These are phyloP conservation scores for Phytophthora palmivora DNA, from an alignment of 352 stramenopile genomes.

Conservation along the genomic window DNA sequence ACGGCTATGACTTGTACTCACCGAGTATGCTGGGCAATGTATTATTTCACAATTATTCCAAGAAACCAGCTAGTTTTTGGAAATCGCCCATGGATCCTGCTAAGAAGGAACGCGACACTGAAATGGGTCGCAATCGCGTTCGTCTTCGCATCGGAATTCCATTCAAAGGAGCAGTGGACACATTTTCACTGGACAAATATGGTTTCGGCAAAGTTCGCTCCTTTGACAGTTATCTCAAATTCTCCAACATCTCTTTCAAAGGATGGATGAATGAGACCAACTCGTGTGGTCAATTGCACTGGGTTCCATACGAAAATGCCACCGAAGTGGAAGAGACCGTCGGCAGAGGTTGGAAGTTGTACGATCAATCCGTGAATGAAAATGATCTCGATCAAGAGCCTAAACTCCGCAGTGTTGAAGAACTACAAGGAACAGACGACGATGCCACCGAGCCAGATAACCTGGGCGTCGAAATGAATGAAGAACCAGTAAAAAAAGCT, in stretches of 20 bases:
- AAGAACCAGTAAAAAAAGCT: neutral
- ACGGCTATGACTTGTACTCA: conserved; percentile 76
- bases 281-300: conserved; percentile 68
- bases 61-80: conserved; percentile 64
- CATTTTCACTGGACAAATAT: conserved; percentile 58
- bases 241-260: conserved; percentile 58
- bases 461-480: conserved; percentile 14
- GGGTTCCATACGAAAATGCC: conserved; percentile 62
- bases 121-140: conserved; percentile 62
- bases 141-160: conserved; percentile 53
- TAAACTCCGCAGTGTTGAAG: neutral
- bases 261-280: too few relatives aligned
- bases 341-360: conserved; percentile 53
- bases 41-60: conserved; percentile 77
- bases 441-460: conserved; percentile 4
- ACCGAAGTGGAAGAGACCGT: conserved; percentile 56
- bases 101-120: conserved; percentile 46
- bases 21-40: conserved; percentile 56
- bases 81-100: conserved; percentile 43
- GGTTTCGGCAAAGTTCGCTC: conserved; percentile 54
- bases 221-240: conserved; percentile 63
- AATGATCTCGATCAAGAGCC: conserved; percentile 10
- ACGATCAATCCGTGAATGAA: conserved; percentile 21
- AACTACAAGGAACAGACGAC: neutral
- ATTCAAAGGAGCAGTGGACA: conserved; percentile 62